Percentiles rank a stretch among this genome's conserved stretches.
Evolutionary conservation across 1,284 basidiomycete species (phyloP).

Genomic region (Prillingera fragicola): DNA sequence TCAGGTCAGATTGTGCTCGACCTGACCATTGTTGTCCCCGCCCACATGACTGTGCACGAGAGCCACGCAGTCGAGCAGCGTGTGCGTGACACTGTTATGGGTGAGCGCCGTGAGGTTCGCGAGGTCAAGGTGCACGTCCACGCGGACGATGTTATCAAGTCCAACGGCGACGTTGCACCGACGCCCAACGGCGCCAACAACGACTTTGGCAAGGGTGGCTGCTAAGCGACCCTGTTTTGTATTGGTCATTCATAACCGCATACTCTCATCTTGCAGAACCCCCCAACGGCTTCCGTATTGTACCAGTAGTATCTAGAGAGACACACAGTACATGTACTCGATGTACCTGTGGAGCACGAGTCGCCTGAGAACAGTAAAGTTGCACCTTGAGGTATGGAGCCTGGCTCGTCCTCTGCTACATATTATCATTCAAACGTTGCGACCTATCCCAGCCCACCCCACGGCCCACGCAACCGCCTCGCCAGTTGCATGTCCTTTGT

Average conservation of each 20-base stretch:
- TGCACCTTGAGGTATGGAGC: no score
- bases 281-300: no score
- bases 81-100: conserved; percentile 60
- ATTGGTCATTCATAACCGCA: no score
- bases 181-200: background rate
- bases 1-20: conserved; percentile 44
- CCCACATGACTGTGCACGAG: conserved; percentile 57
- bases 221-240: no score
- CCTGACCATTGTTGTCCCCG: conserved; percentile 60
- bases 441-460: conserved; percentile 51
- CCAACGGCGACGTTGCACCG: background rate
- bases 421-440: background rate
- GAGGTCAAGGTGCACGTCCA: conserved; percentile 72
- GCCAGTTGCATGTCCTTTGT: conserved; percentile 94
- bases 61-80: conserved; percentile 58
- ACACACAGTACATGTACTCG: no score
- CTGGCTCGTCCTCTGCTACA: no score
- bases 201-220: conserved; percentile 1
- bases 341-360: no score
- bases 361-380: no score
- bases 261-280: no score
- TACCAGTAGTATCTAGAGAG: no score
- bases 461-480: conserved; percentile 82
- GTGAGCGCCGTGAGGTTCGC: conserved; percentile 63
- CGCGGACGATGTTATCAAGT: conserved; percentile 23